Conservation (phyloP, 495 filamentous ascomycete species). For the Trichoderma asperelloides region DNA sequence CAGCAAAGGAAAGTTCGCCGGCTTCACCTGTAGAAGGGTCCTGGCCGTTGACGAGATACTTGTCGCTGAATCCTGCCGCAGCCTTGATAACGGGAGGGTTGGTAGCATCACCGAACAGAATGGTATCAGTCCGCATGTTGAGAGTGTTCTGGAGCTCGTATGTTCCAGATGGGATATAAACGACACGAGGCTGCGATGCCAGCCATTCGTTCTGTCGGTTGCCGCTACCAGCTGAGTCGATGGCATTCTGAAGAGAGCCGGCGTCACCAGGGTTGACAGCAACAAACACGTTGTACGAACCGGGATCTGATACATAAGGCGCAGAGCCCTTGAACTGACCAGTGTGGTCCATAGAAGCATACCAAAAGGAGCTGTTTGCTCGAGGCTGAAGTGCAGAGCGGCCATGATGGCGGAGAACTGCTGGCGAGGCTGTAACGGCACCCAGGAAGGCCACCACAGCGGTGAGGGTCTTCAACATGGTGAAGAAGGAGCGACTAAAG, state of each 20-base stretch:
- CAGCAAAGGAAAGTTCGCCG: constrained; percentile 44
- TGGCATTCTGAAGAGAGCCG: neutral
- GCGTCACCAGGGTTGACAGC: neutral
- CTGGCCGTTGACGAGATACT: constrained; percentile 38
- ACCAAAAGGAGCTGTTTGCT: neutral
- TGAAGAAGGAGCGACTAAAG: neutral
- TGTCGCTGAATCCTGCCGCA: constrained; percentile 32
- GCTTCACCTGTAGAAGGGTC: constrained; percentile 17
- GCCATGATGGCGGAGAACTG: neutral
- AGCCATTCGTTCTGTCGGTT: constrained; percentile 3
- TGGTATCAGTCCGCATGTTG: constrained; percentile 46
- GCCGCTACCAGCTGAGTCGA: neutral
- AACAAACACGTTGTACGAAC: neutral
- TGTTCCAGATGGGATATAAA: constrained; percentile 57
- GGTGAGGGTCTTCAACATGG: neutral
- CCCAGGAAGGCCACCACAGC: neutral
- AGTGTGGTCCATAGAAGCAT: neutral
- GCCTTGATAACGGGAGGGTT: constrained; percentile 54
- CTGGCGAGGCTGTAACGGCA: neutral
- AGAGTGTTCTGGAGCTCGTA: constrained; percentile 50
- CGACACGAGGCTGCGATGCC: constrained; percentile 22
- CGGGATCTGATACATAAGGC: neutral
- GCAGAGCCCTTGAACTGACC: neutral
- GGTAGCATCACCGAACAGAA: constrained; percentile 61
- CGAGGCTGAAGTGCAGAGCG: neutral